Evolutionary conservation across 2,329 filamentous ascomycete genomes (phyloP).

Genomic region (Exserohilum rostratum): DNA sequence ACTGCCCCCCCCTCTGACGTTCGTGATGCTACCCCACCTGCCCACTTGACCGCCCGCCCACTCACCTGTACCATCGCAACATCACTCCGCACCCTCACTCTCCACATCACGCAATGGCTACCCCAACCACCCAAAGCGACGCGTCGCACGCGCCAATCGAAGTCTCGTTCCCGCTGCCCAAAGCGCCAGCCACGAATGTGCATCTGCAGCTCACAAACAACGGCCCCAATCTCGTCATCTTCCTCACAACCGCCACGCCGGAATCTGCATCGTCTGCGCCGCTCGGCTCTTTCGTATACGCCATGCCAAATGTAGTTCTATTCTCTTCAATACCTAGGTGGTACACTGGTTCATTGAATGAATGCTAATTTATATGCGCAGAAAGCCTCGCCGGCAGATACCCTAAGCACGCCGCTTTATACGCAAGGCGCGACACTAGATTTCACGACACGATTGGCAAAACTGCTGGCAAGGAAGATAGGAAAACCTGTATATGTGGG

Average conservation of each 20-base stretch:
- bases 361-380: conserved; percentile 25
- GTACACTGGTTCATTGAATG: no score
- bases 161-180: conserved; percentile 63
- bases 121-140: conserved; percentile 17
- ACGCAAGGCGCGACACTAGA: conserved; percentile 77
- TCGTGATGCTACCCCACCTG: conserved; percentile 9
- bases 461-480: conserved; percentile 76
- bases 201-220: conserved; percentile 65
- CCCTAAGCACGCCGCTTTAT: conserved; percentile 80
- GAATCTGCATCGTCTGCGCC: conserved; percentile 47
- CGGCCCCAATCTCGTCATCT: conserved; percentile 60
- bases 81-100: not conserved
- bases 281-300: conserved; percentile 92
- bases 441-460: conserved; percentile 84
- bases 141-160: conserved; percentile 54
- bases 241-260: conserved; percentile 59
- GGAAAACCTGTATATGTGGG: conserved; percentile 85
- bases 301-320: conserved; percentile 78
- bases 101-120: conserved; percentile 24
- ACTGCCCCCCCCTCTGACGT: not conserved
- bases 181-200: conserved; percentile 61
- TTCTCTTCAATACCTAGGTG: no score
- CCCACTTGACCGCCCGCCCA: not conserved
- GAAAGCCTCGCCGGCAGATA: conserved; percentile 57
- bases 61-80: conserved; percentile 1